Conservation (phyloP, 805 yeast genomes). For the Priceomyces castillae region DNA sequence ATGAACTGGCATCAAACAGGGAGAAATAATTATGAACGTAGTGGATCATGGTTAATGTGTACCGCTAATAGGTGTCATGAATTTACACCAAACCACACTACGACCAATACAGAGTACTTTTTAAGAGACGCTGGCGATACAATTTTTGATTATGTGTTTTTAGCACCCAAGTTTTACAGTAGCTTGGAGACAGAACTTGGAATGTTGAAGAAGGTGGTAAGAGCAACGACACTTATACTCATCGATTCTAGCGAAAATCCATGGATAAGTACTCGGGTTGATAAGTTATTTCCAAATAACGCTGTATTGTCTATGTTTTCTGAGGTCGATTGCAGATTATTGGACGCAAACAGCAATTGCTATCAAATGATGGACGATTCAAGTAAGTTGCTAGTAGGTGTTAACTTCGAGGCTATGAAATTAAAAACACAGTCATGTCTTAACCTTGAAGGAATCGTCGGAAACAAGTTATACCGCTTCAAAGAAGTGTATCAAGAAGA, state of each 20-base stretch:
- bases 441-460: not conserved
- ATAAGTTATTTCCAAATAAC: constrained; percentile 6
- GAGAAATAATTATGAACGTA: not conserved
- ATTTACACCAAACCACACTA: not conserved
- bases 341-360: constrained; percentile 5
- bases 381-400: constrained; percentile 2
- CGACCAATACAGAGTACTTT: not conserved
- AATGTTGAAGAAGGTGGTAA: constrained; percentile 6
- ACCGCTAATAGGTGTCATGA: not conserved
- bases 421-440: not conserved
- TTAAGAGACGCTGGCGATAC: not conserved
- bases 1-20: not conserved
- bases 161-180: constrained; percentile 7
- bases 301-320: constrained; percentile 13
- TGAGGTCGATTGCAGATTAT: constrained; percentile 14
- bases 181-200: constrained; percentile 1
- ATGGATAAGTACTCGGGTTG: constrained; percentile 11
- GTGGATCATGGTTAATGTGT: constrained; percentile 3
- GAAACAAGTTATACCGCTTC: not conserved
- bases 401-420: not conserved
- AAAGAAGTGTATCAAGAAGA: not conserved
- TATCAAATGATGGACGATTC: constrained; percentile 9
- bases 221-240: constrained; percentile 8
- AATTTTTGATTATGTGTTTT: constrained; percentile 10
- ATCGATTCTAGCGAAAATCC: constrained; percentile 15